These are phyloP conservation scores for Neofusicoccum cordaticola DNA, from an alignment of 2,329 filamentous ascomycete species.

Conservation along the genomic window DNA sequence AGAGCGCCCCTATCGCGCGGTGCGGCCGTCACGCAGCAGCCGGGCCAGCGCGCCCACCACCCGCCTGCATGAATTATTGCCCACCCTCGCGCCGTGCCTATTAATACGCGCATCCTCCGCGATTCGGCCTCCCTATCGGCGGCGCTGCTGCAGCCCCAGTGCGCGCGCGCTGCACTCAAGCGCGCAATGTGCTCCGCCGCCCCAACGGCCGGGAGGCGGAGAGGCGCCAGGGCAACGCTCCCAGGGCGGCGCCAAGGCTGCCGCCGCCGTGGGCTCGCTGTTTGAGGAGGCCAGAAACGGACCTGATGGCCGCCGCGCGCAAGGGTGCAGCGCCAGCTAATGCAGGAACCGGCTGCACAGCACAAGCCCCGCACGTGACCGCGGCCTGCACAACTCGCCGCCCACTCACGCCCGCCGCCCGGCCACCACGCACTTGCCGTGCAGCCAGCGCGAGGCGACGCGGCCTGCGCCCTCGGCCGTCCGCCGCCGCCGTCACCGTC, in stretches of 20 bases:
- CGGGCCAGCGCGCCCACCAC: constrained; percentile 3
- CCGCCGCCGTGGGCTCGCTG: not conserved
- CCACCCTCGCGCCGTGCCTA: constrained; percentile 6
- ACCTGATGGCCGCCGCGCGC: not conserved
- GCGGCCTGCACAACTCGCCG: not conserved
- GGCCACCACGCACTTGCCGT: not conserved
- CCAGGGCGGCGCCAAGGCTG: not conserved
- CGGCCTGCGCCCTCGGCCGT: not conserved
- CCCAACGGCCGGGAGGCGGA: not conserved
- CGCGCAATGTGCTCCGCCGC: not conserved
- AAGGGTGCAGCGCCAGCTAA: constrained; percentile 1
- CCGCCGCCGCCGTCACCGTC: not conserved
- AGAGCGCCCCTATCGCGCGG: not conserved
- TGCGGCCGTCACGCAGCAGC: constrained; percentile 4
- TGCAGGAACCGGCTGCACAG: constrained; percentile 8
- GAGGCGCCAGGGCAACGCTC: not conserved
- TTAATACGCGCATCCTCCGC: constrained; percentile 16
- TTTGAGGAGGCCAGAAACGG: not conserved
- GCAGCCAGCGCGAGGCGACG: not conserved
- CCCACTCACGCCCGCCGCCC: not conserved
- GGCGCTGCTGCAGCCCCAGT: not conserved
- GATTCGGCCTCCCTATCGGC: not conserved
- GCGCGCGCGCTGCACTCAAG: not conserved
- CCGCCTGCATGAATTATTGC: constrained; percentile 11
- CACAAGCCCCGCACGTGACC: constrained; percentile 1